These are phyloP conservation scores for Pestalotiopsis sp. DNA, from an alignment of 2,329 filamentous ascomycete species.

Conservation along the genomic window DNA sequence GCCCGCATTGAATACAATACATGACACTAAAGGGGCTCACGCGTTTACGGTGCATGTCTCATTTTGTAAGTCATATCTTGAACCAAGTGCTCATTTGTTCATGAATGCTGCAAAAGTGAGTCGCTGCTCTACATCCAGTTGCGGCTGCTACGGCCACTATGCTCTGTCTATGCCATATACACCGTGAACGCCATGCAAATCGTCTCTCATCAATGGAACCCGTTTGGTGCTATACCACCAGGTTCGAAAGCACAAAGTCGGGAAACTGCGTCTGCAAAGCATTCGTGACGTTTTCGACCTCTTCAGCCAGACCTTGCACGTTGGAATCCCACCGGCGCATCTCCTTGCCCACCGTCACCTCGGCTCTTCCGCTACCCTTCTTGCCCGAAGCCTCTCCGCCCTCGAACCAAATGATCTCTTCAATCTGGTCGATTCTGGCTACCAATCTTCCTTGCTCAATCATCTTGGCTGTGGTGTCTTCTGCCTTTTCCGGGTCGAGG, in stretches of 20 bases:
- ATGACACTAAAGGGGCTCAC: too few species aligned
- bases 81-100: neutral
- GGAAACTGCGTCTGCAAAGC: conserved; percentile 82
- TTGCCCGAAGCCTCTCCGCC: conserved; percentile 69
- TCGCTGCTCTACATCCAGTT: neutral
- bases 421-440: conserved; percentile 93
- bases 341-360: conserved; percentile 67
- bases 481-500: conserved; percentile 77
- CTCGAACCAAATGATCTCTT: conserved; percentile 86
- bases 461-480: conserved; percentile 92
- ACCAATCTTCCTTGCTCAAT: conserved; percentile 89
- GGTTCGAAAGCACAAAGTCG: conserved; percentile 58
- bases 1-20: neutral
- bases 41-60: too few species aligned
- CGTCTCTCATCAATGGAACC: neutral
- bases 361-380: conserved; percentile 68
- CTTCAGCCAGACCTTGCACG: conserved; percentile 83
- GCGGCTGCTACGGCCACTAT: neutral
- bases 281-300: conserved; percentile 85
- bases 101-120: conserved; percentile 1
- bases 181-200: neutral
- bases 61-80: too few species aligned
- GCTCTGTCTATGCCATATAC: conserved; percentile 8
- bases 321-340: conserved; percentile 88
- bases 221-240: conserved; percentile 40